Evolutionary conservation across 2,329 filamentous ascomycete genomes (phyloP), one percentile per base, ranked within the genome.

Genomic region (Emericellopsis atlantica): DNA sequence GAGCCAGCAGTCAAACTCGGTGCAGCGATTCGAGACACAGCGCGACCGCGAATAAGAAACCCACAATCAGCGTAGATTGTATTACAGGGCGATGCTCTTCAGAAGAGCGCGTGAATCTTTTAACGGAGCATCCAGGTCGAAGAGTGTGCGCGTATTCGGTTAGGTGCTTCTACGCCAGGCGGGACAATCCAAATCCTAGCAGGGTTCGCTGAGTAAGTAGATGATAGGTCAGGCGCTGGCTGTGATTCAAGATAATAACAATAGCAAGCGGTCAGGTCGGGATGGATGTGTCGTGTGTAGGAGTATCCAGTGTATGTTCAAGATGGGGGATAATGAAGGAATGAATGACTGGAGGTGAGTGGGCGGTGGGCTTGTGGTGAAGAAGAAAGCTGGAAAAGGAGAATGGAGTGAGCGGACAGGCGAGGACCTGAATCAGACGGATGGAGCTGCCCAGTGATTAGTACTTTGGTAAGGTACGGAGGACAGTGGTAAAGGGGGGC

Each of bases 261-360:
- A 9, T 7, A 12, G 26, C 26, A 12, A 29, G 26, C 26, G 12
- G 4, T 9, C 26, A 29, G 12, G 12, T 29, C 9, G 12, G 26
- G 26, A 29, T 29, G 26, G 9, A 29, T 9, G 12, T 29, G 12
- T 29, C 9, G 18, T 9, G 26, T 29, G 26, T 29, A 9, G 3
- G 26, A 4, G 36, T 14, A 29, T 29, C 14, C 14, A 29, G 24
- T 26, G 22, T 21, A 35, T 15, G 4, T 16, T 35, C 18, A 18
- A 16, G n/a, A 21, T 14, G 6, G 31, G 14, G 18, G 15, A 34
- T 14, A 32, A 47, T 51, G 46, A 48, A 48, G 48, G 59, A 62
- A 59, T 54, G 58, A 60, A 56, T 57, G 59, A 62, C 59, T 61
- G 53, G 54, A 56, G 55, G 33, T 59, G 56, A 61, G 55, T 45